Base-by-base conservation (phyloP, 2,329 filamentous ascomycete species). In the Epichloe gansuensis region DNA sequence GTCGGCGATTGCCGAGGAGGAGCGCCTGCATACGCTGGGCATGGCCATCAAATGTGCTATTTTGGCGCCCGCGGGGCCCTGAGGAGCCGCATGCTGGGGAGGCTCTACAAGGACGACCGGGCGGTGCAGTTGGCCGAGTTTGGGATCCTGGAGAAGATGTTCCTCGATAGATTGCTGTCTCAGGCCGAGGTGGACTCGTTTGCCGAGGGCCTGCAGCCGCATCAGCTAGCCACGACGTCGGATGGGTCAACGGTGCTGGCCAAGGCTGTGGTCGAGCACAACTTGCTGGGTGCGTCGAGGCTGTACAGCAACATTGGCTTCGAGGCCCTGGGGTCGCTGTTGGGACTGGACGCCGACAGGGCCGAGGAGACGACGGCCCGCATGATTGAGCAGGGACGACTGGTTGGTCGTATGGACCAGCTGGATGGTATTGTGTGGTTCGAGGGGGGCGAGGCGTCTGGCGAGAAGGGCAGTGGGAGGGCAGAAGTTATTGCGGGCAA, bases 61-160 rank as follows among this genome's bases (percentile, higher is more conserved):
- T 43, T 79, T 98, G 3, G 90, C 90, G 0, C 91, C 91, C 2
- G 93, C 93, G 0, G 93, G 93, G 0, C 93, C 93, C 76, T 84
- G 62, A 82, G 93, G 51, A 89, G 85, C 56, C 81, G 87, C 46
- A 82, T 84, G 43, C 77, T 98, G 17, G 88, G 82, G 4, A 83
- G 86, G 50, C 74, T 98, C 13, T 95, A 95, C 77, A 95, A 95
- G 68, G 93, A 98, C 67, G 93, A 97, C 58, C 81, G 93, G 34
- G 78, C 87, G 0, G 73, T 75, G 3, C 79, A 82, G 48, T 78
- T 93, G 2, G 80, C 84, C 35, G 88, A 97, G 69, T 91, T 86
- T 63, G 75, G 81, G 47, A 96, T 98, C 51, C 73, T 98, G 13
- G 93, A 97, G 73, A 97, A 97, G 74, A 97, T 98, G 81, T 95